A percentile compares a stretch with the other conserved stretches of the same genome.
phyloP scores from a whole-genome alignment of 306 rosid genomes.

The Vigna mungo region DNA sequence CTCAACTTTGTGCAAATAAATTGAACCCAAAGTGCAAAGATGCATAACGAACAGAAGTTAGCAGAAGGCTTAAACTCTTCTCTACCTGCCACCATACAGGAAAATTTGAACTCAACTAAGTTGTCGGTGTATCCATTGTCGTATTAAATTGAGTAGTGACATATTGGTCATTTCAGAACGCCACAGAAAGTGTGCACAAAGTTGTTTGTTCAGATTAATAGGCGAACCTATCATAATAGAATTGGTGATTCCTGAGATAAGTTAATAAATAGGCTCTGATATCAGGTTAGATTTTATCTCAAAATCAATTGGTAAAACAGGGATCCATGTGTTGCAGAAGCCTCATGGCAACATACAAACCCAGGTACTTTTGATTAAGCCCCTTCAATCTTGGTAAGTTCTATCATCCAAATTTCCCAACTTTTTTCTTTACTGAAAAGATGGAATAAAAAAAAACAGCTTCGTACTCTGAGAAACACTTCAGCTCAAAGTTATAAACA shows the following conservation, averaged over 20 bases:
- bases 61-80: neutral
- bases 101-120: neutral
- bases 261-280: no score
- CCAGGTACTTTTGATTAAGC: neutral
- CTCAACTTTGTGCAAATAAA: neutral
- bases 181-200: neutral
- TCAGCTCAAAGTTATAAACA: neutral
- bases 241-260: no score
- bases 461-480: conserved; percentile 21
- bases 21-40: neutral
- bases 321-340: neutral
- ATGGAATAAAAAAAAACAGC: neutral
- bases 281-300: no score
- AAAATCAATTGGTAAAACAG: neutral
- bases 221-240: no score
- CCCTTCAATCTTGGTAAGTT: neutral
- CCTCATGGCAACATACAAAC: conserved; percentile 9
- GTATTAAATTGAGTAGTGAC: neutral
- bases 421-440: neutral
- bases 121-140: neutral
- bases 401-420: neutral
- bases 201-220: neutral
- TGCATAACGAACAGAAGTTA: neutral
- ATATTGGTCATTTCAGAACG: neutral
- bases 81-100: neutral